Evolutionary conservation across 2,329 filamentous ascomycete species (phyloP), one percentile per base, ranked within the genome.

Genomic region (Endocalyx cinctus): DNA sequence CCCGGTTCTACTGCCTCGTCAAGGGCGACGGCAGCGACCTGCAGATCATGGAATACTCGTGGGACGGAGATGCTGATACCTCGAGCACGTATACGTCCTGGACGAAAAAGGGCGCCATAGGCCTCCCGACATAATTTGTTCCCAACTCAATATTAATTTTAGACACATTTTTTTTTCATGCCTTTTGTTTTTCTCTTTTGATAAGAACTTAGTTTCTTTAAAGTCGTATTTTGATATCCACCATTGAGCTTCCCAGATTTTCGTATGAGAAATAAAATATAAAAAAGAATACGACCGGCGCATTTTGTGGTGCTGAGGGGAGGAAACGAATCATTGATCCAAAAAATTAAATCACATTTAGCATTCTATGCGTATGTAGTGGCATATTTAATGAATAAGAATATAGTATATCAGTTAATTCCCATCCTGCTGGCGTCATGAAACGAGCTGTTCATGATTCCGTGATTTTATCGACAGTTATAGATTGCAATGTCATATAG

Each of bases 31-130:
- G 38, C n/a, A 29, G 23, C 27, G 33, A 34, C 12, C 35, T 41
- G 10, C 34, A 49, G 27, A 52, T 55, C 22, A 38, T 33, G 67
- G 69, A 44, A 67, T 61, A 47, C 72, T 65, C 13, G 63, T 69
- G 19, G 63, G 53, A 27, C 66, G 61, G 67, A 51, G 4, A 68
- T 33, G 42, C 61, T 52, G 63, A 54, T 20, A 67, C 62, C 29
- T 38, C 41, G 8, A 38, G 29, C 10, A 54, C 43, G 12, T 54
- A 52, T 17, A 15, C 36, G 14, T 35, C 42, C 30, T 55, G 50
- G 35, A 29, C 37, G 14, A 45, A 28, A 34, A n/a, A n/a, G n/a
- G n/a, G n/a, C n/a, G n/a, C n/a, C n/a, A n/a, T n/a, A n/a, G n/a
- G n/a, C n/a, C n/a, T n/a, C n/a, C n/a, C n/a, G n/a, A n/a, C n/a